Conservation (phyloP, 495 filamentous ascomycete genomes). For the Mytilinidion resinicola region DNA sequence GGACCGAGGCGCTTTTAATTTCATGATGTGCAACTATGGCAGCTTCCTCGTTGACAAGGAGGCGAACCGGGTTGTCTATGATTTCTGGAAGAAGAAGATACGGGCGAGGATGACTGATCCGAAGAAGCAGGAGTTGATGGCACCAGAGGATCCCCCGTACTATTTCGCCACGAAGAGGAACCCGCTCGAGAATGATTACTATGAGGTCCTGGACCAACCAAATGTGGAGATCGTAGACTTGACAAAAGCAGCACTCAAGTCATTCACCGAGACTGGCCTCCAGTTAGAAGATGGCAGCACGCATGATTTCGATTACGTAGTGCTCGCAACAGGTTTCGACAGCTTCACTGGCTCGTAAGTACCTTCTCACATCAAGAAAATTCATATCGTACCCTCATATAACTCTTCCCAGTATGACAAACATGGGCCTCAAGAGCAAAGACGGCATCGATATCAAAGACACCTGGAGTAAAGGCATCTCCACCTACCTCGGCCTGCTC, state of each 20-base stretch:
- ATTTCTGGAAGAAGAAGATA: slow-evolving; percentile 24
- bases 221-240: slow-evolving; percentile 21
- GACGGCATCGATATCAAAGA: slow-evolving; percentile 23
- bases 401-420: slow-evolving; percentile 1
- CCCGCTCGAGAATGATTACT: slow-evolving; percentile 24
- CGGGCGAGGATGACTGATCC: slow-evolving; percentile 16
- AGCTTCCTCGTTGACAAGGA: slow-evolving; percentile 13
- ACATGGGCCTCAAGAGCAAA: slow-evolving; percentile 19
- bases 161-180: slow-evolving; percentile 21
- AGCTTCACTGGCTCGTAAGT: slow-evolving; percentile 15
- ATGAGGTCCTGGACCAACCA: slow-evolving; percentile 14
- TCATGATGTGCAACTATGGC: slow-evolving; percentile 8
- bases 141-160: slow-evolving; percentile 16
- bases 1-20: slow-evolving; percentile 16
- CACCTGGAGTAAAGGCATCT: slow-evolving; percentile 16
- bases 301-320: slow-evolving; percentile 19
- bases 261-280: slow-evolving; percentile 17
- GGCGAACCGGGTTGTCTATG: slow-evolving; percentile 19
- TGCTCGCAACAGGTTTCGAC: slow-evolving; percentile 26
- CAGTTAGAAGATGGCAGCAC: background rate
- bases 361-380: background rate
- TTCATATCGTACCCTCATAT: background rate
- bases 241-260: slow-evolving; percentile 4
- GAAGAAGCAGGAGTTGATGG: slow-evolving; percentile 13
- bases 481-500: slow-evolving; percentile 21